phyloP scores from a whole-genome alignment of 768 basidiomycete genomes.

The Fomitopsis pulvina region DNA sequence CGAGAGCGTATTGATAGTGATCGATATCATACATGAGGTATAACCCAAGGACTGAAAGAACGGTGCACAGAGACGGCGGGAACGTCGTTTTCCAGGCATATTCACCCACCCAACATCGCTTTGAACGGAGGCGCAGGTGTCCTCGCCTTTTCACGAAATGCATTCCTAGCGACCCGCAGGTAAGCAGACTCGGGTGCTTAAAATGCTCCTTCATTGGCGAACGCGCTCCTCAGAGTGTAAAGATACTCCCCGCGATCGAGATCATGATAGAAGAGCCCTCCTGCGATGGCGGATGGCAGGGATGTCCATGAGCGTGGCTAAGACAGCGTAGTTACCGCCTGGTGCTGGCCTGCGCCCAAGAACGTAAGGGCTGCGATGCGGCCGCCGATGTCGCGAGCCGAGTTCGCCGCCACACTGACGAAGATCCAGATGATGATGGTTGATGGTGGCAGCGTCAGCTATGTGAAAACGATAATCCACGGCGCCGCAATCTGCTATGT shows the following conservation, averaged over 20 bases:
- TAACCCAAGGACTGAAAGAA: no score
- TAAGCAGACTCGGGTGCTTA: no score
- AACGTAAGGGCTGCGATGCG: slow-evolving; percentile 56
- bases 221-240: no score
- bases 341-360: slow-evolving; percentile 47
- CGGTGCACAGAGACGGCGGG: no score
- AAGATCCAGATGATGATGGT: slow-evolving; percentile 57
- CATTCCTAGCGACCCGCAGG: no score
- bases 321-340: slow-evolving; percentile 53
- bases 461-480: slow-evolving; percentile 48
- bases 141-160: no score
- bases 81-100: no score
- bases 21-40: no score
- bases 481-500: slow-evolving; percentile 45
- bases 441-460: slow-evolving; percentile 31
- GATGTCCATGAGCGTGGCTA: slow-evolving; percentile 60
- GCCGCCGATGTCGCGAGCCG: slow-evolving; percentile 63
- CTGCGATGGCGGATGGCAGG: slow-evolving; percentile 56
- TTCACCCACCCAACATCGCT: no score
- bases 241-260: slow-evolving; percentile 43
- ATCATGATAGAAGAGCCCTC: slow-evolving; percentile 52
- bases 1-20: no score
- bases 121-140: no score
- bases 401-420: slow-evolving; percentile 53
- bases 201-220: no score